Percentiles rank a stretch among this genome's conserved stretches.
These are phyloP conservation scores for Cicer pinnatifidum DNA, from an alignment of 306 rosid genomes.

Conservation along the genomic window DNA sequence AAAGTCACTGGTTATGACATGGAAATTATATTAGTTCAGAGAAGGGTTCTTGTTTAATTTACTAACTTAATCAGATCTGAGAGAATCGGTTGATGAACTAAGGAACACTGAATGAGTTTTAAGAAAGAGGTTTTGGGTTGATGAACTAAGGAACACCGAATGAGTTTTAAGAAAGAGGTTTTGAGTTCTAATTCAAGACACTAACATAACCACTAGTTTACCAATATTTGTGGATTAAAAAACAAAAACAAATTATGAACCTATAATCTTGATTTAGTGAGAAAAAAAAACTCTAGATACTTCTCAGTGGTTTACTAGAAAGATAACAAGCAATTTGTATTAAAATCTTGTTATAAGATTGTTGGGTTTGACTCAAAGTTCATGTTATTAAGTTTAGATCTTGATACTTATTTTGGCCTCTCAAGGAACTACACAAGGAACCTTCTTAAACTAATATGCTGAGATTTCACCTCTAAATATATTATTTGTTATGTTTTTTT, in stretches of 20 bases:
- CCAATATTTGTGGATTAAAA: no score
- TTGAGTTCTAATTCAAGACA: no score
- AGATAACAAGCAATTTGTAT: background rate
- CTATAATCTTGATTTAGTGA: slow-evolving; percentile 4
- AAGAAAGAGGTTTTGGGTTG: no score
- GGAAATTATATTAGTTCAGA: slow-evolving; percentile 7
- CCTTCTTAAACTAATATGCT: background rate
- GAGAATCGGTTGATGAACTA: background rate
- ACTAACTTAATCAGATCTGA: slow-evolving; percentile 10
- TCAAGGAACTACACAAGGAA: background rate
- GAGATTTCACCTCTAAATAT: slow-evolving; percentile 22
- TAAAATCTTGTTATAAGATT: background rate
- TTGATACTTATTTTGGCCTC: slow-evolving; percentile 20
- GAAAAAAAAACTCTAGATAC: background rate
- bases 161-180: no score
- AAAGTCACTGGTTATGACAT: background rate
- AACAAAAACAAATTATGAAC: background rate
- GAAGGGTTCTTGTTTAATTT: slow-evolving; percentile 8
- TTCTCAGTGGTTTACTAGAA: slow-evolving; percentile 13
- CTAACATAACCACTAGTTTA: no score
- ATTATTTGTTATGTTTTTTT: no score
- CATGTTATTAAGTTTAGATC: slow-evolving; percentile 9
- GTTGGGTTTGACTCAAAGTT: background rate
- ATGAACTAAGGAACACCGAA: no score
- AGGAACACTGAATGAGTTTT: no score